These are phyloP conservation scores for Podochytrium sp. DNA, from an alignment of 192 early-diverging fungal genomes.

Conservation along the genomic window DNA sequence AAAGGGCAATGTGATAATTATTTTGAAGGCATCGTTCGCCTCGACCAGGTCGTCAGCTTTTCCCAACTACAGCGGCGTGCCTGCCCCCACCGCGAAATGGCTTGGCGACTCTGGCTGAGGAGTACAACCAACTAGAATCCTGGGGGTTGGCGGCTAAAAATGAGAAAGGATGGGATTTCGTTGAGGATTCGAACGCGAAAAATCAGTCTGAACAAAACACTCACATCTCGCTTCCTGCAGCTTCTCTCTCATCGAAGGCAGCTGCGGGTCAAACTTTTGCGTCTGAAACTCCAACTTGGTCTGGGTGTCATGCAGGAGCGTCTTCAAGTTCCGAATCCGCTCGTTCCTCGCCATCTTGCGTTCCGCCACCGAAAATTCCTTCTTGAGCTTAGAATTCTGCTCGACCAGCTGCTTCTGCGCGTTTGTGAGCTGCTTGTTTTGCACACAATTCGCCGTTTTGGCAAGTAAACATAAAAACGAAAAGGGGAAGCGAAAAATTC, in stretches of 20 bases:
- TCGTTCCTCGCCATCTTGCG: constrained; percentile 93
- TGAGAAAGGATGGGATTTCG: no score
- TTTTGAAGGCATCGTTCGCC: constrained; percentile 30
- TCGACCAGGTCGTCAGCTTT: constrained; percentile 34
- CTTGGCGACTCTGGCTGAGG: constrained; percentile 81
- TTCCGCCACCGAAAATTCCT: constrained; percentile 86
- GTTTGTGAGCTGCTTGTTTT: constrained; percentile 91
- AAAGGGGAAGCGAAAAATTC: neutral
- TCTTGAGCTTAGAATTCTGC: constrained; percentile 95
- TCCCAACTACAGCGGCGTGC: constrained; percentile 36
- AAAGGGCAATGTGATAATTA: no score
- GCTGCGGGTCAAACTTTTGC: constrained; percentile 81
- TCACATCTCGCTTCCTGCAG: constrained; percentile 80
- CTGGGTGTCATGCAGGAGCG: constrained; percentile 81
- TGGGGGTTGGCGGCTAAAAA: constrained; percentile 35
- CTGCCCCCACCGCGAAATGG: constrained; percentile 85
- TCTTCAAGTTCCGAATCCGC: constrained; percentile 89
- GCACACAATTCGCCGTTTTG: no score
- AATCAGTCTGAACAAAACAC: constrained; percentile 6
- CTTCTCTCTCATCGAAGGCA: constrained; percentile 75
- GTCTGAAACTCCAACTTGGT: constrained; percentile 74
- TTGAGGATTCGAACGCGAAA: no score
- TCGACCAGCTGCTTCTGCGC: constrained; percentile 97
- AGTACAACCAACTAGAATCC: constrained; percentile 56
- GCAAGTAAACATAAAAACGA: no score